Evolutionary conservation across 2,329 filamentous ascomycete species (phyloP), one percentile per base, ranked within the genome.

Genomic region (Verticillium longisporum): DNA sequence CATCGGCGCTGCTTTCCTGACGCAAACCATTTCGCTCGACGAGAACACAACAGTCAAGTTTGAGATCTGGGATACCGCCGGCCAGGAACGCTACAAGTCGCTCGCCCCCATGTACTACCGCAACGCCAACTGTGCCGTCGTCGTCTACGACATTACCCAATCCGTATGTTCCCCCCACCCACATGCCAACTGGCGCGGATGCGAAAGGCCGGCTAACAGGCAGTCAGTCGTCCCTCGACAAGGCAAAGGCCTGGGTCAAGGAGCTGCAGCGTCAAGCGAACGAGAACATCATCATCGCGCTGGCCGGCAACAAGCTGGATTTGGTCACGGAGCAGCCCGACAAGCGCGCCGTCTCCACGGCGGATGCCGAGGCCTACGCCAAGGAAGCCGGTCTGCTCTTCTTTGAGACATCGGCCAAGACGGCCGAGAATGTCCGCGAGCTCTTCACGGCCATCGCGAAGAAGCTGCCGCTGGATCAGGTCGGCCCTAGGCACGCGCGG

Each of bases 71-170:
- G 93, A 97, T 78, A 99, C 95, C 10, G 95, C 95, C 65, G 95
- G 95, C 66, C 95, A 99, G 80, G 95, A 99, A 79, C 88, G 96
- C 73, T 99, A 98, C 85, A 98, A 98, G 83, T 98, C 95, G 13
- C 83, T 99, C 67, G 95, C 95, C 37, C 95, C 95, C 70, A 99
- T 99, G 95, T 99, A 99, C 83, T 99, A 99, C 81, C 84, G 96
- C 70, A 99, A 99, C 75, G 96, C 96, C 69, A 98, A 99, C 85
- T 98, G 95, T 79, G 95, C 96, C 62, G 94, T 99, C 36, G 94
- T 99, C 57, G 95, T 99, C 67, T 99, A 99, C 78, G 95, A 99
- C 79, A 98, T 99, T 73, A 99, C 95, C 72, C 95, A 99, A 85
- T 92, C 95, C 68, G 95, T 99, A 88, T 65, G 90, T 78, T 57